A percentile compares a stretch with the other conserved stretches of the same genome.
Conservation (phyloP, 306 rosid genomes). For the Quercus rubra region DNA sequence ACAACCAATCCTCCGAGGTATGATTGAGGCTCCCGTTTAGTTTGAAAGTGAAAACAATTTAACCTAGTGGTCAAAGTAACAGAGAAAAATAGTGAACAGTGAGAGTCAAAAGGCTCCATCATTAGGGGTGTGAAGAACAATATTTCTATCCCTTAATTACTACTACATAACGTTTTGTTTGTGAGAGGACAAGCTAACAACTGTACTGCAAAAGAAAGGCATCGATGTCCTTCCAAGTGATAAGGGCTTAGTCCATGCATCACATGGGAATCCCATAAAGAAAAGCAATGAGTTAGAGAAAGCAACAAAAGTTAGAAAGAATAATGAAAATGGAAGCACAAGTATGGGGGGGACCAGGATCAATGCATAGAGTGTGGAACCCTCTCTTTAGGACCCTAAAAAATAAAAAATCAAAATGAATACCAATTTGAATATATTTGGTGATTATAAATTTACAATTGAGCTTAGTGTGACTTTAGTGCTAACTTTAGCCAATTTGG, state of each 20-base stretch:
- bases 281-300: constrained; percentile 15
- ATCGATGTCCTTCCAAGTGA: constrained; percentile 13
- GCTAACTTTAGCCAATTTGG: not conserved
- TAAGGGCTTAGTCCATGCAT: constrained; percentile 10
- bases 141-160: not conserved
- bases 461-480: constrained; percentile 8
- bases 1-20: too few species aligned
- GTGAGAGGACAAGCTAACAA: constrained; percentile 9
- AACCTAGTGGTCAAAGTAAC: too few species aligned
- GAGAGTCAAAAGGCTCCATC: too few species aligned
- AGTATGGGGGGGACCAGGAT: not conserved
- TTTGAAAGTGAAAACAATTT: too few species aligned
- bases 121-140: too few species aligned
- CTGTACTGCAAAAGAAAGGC: constrained; percentile 1
- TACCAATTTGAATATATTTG: constrained; percentile 14
- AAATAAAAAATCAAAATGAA: not conserved
- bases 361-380: constrained; percentile 18
- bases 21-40: too few species aligned
- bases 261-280: constrained; percentile 32
- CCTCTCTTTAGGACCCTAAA: not conserved
- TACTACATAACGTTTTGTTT: not conserved
- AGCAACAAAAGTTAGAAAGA: constrained; percentile 29
- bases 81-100: too few species aligned
- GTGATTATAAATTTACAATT: constrained; percentile 5
- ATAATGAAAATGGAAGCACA: constrained; percentile 18